Base-by-base conservation (phyloP, 441 rosid species). In the Populus tomentosa region DNA sequence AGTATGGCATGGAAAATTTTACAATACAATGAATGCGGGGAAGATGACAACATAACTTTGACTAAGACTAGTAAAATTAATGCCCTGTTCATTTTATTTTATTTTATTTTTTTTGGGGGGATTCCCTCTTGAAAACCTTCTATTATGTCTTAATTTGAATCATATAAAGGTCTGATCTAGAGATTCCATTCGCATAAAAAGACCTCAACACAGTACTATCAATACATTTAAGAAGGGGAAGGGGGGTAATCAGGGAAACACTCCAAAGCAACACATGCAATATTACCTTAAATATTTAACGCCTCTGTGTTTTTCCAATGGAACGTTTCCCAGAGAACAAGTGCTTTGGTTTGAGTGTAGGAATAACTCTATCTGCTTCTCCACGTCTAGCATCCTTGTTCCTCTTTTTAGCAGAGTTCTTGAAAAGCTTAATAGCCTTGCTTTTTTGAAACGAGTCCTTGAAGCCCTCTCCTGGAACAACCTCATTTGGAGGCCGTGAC, bases 291-390 rank as follows among this genome's bases (percentile, higher is more conserved):
- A 28, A 61, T 30, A 23, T 11, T 69, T 82, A 87, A 30, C 93
- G 87, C 67, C 92, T 85, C 0, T 92, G 84, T 0, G 94, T 91
- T 81, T 91, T 92, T 59, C 97, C 89, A 63, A 67, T 87, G 10
- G 92, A 89, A n/a, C 89, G 89, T 79, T 91, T 94, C 74, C 97
- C 98, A n/a, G 94, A 88, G 82, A 84, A 94, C 83, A 90, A 79
- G 70, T 94, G 98, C 77, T 93, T 91, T 0, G 95, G 94, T 73
- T 83, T 88, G 30, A 87, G 85, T 42, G 86, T 87, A 30, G 98
- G 97, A 63, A 94, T 91, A 75, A 86, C 92, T 82, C 98, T 93
- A 75, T 93, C 98, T 74, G 91, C 89, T 84, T 93, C 93, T 79
- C 97, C 98, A 26, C 91, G 86, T 3, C 93, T 83, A 21, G 97